Evolutionary conservation across 768 basidiomycete species (phyloP).

Genomic region (Boletus edulis): DNA sequence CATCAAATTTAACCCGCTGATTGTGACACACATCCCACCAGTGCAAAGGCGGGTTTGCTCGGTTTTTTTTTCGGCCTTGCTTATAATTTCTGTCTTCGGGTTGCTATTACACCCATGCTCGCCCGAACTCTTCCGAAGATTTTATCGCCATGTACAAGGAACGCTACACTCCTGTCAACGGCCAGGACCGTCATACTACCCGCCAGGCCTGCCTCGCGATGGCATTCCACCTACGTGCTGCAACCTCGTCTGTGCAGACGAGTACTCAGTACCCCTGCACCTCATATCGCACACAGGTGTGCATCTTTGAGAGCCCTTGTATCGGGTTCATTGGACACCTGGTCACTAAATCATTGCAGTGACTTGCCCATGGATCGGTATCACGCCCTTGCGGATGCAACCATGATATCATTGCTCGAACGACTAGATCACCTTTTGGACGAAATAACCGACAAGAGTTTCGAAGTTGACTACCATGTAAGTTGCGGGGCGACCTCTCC

Average conservation of each 20-base stretch:
- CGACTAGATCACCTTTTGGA: constrained; percentile 74
- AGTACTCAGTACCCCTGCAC: constrained; percentile 48
- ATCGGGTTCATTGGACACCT: neutral
- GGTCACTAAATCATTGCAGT: constrained; percentile 26
- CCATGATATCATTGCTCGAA: constrained; percentile 77
- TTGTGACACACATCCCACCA: neutral
- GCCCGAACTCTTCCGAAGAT: constrained; percentile 15
- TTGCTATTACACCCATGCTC: constrained; percentile 12
- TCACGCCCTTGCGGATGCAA: constrained; percentile 65
- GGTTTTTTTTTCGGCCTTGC: no score
- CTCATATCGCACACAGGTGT: constrained; percentile 58
- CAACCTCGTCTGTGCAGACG: constrained; percentile 18
- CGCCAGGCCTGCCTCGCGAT: neutral
- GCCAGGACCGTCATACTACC: neutral
- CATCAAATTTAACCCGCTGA: neutral
- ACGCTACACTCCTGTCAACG: constrained; percentile 1
- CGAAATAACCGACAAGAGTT: constrained; percentile 46
- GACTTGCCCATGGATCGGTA: constrained; percentile 64
- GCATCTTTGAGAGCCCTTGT: neutral
- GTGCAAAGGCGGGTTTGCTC: no score
- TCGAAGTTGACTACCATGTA: constrained; percentile 90
- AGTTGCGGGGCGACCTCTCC: constrained; percentile 23
- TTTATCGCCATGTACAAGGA: constrained; percentile 4
- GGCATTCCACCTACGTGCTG: neutral
- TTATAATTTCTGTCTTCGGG: neutral